Percentiles rank a stretch among this genome's conserved stretches.
Conservation (phyloP, 1,284 basidiomycete genomes). For the Termitomyces sp. region DNA sequence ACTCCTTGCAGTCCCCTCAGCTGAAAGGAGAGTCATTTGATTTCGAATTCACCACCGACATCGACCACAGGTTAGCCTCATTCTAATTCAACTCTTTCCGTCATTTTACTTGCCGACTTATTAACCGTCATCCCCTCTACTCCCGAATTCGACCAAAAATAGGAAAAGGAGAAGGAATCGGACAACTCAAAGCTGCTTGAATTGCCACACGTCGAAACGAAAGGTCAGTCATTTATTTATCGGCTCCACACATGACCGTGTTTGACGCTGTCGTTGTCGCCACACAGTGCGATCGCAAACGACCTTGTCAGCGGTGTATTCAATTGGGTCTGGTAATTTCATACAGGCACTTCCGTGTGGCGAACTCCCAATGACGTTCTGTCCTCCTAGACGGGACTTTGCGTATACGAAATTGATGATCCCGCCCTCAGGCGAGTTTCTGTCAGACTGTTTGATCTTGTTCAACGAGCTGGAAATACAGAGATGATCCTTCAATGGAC, state of each 20-base stretch:
- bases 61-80: slow-evolving; percentile 50
- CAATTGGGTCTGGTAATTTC: slow-evolving; percentile 64
- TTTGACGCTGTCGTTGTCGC: slow-evolving; percentile 15
- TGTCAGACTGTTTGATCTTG: slow-evolving; percentile 1
- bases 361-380: slow-evolving; percentile 9
- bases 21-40: slow-evolving; percentile 65
- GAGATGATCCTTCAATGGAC: slow-evolving; percentile 79
- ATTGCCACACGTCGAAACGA: slow-evolving; percentile 89
- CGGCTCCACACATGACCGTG: slow-evolving; percentile 6
- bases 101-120: slow-evolving; percentile 36
- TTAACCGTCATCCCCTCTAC: slow-evolving; percentile 39
- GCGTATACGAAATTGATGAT: slow-evolving; percentile 90
- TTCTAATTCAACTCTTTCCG: slow-evolving; percentile 15
- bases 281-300: slow-evolving; percentile 69
- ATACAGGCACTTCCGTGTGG: slow-evolving; percentile 14
- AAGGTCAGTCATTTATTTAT: slow-evolving; percentile 51
- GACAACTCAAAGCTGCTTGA: slow-evolving; percentile 82
- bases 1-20: slow-evolving; percentile 43
- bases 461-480: slow-evolving; percentile 25
- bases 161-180: slow-evolving; percentile 76
- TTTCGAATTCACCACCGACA: slow-evolving; percentile 61
- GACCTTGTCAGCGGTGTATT: slow-evolving; percentile 85
- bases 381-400: slow-evolving; percentile 69
- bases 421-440: slow-evolving; percentile 64
- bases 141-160: slow-evolving; percentile 39